phyloP scores from a whole-genome alignment of 2,329 filamentous ascomycete species.

The Verticillium isaacii region DNA sequence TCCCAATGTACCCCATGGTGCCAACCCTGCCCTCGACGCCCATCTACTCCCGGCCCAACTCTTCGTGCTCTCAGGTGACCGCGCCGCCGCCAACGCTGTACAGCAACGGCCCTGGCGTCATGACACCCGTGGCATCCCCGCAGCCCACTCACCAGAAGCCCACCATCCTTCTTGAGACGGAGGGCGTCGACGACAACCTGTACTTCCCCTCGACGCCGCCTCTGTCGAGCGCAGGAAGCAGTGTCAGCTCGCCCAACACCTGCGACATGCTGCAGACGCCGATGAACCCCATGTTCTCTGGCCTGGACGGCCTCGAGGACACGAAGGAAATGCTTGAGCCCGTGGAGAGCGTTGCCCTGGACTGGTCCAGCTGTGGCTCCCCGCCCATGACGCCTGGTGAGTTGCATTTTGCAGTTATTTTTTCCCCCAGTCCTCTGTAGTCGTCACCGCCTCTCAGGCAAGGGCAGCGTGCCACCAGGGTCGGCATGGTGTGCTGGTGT shows the following conservation, averaged over 20 bases:
- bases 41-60: constrained; percentile 61
- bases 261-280: constrained; percentile 78
- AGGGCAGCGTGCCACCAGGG: neutral
- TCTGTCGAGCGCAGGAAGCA: constrained; percentile 79
- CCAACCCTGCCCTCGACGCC: constrained; percentile 58
- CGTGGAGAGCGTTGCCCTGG: constrained; percentile 68
- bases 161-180: constrained; percentile 73
- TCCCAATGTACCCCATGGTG: constrained; percentile 49
- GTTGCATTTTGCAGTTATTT: constrained; percentile 28
- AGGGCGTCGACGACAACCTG: constrained; percentile 59
- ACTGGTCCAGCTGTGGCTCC: constrained; percentile 74
- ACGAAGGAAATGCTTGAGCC: constrained; percentile 69
- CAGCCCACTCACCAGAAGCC: constrained; percentile 68
- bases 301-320: constrained; percentile 58
- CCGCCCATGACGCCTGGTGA: constrained; percentile 89
- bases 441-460: neutral
- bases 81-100: constrained; percentile 43
- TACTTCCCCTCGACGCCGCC: constrained; percentile 84
- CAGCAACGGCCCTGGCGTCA: constrained; percentile 53
- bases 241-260: constrained; percentile 78
- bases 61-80: constrained; percentile 58
- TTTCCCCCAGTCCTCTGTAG: neutral
- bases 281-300: constrained; percentile 72
- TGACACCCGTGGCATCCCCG: constrained; percentile 74
- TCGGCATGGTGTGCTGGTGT: neutral